These are phyloP conservation scores for Inonotus hispidus DNA, from an alignment of 1,284 basidiomycete genomes.

Conservation along the genomic window DNA sequence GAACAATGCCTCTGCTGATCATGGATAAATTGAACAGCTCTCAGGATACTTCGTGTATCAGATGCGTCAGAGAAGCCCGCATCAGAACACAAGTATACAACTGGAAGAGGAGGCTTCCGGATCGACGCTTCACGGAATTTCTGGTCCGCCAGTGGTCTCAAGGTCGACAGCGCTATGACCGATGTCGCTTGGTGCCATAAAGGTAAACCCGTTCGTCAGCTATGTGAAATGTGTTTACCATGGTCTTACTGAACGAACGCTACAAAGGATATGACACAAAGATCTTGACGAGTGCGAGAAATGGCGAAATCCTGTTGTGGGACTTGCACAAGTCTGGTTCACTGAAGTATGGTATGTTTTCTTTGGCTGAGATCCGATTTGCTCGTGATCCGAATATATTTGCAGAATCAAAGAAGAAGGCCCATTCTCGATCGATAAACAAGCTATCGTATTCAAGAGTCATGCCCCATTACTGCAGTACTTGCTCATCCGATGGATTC, in stretches of 20 bases:
- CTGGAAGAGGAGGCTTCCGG: conserved; percentile 54
- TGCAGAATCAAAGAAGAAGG: conserved; percentile 65
- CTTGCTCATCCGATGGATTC: conserved; percentile 79
- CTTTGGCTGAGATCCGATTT: conserved; percentile 13
- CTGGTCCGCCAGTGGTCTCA: conserved; percentile 68
- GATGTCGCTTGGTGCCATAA: conserved; percentile 81
- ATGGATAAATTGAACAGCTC: conserved; percentile 36
- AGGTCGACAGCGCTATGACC: conserved; percentile 69
- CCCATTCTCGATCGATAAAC: conserved; percentile 75
- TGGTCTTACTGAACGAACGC: not conserved
- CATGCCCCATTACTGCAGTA: conserved; percentile 67
- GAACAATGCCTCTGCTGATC: conserved; percentile 1
- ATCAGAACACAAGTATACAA: conserved; percentile 45
- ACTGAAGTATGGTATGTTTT: conserved; percentile 59
- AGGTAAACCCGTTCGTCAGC: conserved; percentile 43
- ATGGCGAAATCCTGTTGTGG: conserved; percentile 83
- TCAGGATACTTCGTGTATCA: conserved; percentile 57
- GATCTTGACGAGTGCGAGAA: conserved; percentile 76
- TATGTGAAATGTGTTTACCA: not conserved
- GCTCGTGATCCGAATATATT: not conserved
- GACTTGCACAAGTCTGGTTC: conserved; percentile 66
- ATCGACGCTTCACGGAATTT: conserved; percentile 66
- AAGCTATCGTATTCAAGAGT: conserved; percentile 58
- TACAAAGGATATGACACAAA: conserved; percentile 68
- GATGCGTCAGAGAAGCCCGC: conserved; percentile 37